A percentile compares a stretch with the other conserved stretches of the same genome.
These are phyloP conservation scores for Letharia lupina DNA, from an alignment of 495 filamentous ascomycete genomes.

Conservation along the genomic window DNA sequence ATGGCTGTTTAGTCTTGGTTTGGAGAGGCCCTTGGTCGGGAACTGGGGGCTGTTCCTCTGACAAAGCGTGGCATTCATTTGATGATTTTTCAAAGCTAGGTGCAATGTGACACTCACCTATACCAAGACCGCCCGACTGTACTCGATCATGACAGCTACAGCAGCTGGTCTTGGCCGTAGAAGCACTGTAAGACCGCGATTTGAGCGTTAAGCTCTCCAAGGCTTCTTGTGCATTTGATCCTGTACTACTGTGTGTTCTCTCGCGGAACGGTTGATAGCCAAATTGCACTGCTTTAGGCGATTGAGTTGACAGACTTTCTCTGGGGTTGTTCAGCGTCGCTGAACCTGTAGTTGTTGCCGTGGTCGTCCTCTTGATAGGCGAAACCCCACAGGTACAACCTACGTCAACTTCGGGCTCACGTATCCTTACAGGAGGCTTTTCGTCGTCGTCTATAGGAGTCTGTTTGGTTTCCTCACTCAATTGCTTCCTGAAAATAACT, in stretches of 20 bases:
- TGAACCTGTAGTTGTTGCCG: not conserved
- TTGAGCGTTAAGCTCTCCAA: not conserved
- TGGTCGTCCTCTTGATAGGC: not conserved
- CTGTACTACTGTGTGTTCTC: not conserved
- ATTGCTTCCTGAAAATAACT: not conserved
- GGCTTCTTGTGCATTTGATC: not conserved
- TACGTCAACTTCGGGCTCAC: not conserved
- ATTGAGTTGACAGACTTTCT: not conserved
- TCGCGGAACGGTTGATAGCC: not conserved
- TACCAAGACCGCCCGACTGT: not conserved
- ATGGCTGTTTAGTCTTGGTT: not conserved
- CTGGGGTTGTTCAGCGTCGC: not conserved
- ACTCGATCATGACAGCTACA: not conserved
- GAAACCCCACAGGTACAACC: not conserved
- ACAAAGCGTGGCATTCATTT: not conserved
- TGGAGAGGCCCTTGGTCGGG: not conserved
- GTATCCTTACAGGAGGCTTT: not conserved
- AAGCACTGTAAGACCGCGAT: not conserved
- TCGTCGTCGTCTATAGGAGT: not conserved
- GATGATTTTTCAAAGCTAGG: not conserved
- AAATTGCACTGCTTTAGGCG: not conserved
- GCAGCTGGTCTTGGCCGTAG: constrained; percentile 1
- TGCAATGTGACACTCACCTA: not conserved
- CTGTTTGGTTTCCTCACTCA: not conserved
- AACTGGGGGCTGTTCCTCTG: not conserved